Evolutionary conservation across 2,329 filamentous ascomycete species (phyloP), one percentile per base, ranked within the genome.

Genomic region (Aspergillus sp.): DNA sequence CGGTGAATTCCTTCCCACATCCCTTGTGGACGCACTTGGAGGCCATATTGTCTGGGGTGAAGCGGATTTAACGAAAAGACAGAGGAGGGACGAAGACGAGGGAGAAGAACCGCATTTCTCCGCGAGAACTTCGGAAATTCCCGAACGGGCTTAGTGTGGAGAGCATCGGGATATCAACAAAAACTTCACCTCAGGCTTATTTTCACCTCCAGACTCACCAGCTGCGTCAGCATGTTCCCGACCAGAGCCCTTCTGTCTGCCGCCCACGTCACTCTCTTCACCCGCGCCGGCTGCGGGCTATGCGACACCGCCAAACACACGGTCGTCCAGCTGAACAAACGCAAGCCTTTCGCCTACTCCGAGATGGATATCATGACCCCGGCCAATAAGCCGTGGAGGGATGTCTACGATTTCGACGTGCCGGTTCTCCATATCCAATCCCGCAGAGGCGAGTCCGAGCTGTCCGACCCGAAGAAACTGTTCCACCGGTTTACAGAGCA

Each of bases 21-120:
- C 88, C 86, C 63, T 93, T 88, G 68, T 95, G 91, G 37, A 95
- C 86, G 61, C 91, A 98, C 68, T 93, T 96, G 31, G 48, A 49
- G 25, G 55, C 41, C 59, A 63, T 64, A 13, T 27, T 47, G 44
- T 40, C 33, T 31, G 11, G 7, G 10, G 14, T 15, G 17, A 26
- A 13, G 28, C 7, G 22, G 4, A n/a, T 27, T 26, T 22, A 14
- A 19, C 11, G 7, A 16, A 12, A 34, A 24, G n/a, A 14, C 11
- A 4, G 12, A 24, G 15, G 13, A 5, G 8, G 13, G 15, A 24
- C 24, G 24, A 30, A 12, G 29, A 26, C 25, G 25, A 14, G 22
- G 25, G 30, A 28, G 28, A 31, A 29, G 33, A 30, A 17, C 24
- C 13, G 15, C 31, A 33, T 25, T 22, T 35, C 15, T 14, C 36